A percentile compares a stretch with the other conserved stretches of the same genome.
These are phyloP conservation scores for Boletus edulis DNA, from an alignment of 768 basidiomycete species.

Conservation along the genomic window DNA sequence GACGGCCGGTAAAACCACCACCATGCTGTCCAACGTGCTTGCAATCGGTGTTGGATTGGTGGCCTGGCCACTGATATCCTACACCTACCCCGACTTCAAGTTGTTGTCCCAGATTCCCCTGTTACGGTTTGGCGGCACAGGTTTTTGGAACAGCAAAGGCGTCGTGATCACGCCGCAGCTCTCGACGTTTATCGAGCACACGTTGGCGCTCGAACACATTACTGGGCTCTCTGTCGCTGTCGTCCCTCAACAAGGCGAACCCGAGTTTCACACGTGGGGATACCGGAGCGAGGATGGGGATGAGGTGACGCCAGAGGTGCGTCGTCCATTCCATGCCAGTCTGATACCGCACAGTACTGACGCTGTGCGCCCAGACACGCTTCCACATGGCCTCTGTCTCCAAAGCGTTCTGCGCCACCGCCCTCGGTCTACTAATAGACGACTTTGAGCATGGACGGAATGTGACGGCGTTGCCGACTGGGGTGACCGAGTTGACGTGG, in stretches of 20 bases:
- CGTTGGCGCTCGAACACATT: constrained; percentile 22
- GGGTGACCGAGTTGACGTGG: constrained; percentile 34
- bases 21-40: constrained; percentile 8
- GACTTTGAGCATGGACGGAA: constrained; percentile 38
- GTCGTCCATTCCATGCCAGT: neutral
- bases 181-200: constrained; percentile 17
- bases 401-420: constrained; percentile 39
- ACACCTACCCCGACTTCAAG: constrained; percentile 1
- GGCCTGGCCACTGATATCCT: constrained; percentile 9
- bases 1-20: neutral
- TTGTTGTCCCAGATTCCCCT: neutral
- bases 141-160: neutral
- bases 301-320: constrained; percentile 32
- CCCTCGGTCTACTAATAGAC: constrained; percentile 42
- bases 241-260: constrained; percentile 20
- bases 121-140: neutral
- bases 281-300: constrained; percentile 34
- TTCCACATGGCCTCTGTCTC: constrained; percentile 38
- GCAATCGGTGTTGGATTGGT: constrained; percentile 7
- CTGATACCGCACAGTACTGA: no score
- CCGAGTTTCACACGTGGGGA: constrained; percentile 36
- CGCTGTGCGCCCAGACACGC: constrained; percentile 29
- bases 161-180: constrained; percentile 18
- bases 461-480: constrained; percentile 32
- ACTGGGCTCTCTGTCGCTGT: constrained; percentile 32